Conservation (phyloP, 495 filamentous ascomycete genomes). For the Clohesyomyces aquaticus region DNA sequence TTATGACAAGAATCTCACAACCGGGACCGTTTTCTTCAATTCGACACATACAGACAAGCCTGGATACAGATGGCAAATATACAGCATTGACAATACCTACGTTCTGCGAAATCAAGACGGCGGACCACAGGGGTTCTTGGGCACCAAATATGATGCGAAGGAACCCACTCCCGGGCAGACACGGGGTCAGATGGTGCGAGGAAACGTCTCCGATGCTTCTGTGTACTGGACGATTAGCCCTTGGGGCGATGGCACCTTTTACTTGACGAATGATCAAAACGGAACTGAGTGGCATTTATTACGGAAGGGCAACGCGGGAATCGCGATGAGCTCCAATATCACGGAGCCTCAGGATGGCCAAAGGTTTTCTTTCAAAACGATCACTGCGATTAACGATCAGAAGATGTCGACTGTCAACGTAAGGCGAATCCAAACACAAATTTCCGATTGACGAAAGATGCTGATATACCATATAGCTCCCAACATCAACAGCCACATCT, state of each 20-base stretch:
- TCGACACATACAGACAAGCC: neutral
- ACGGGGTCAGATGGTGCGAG: conserved; percentile 4
- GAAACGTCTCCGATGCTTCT: conserved; percentile 15
- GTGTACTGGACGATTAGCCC: conserved; percentile 28
- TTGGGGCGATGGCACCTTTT: conserved; percentile 35
- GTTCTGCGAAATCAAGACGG: conserved; percentile 25
- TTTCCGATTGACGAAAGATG: no score
- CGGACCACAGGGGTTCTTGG: conserved; percentile 22
- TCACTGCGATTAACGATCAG: conserved; percentile 6
- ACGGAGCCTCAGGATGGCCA: conserved; percentile 13
- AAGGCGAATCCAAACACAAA: no score
- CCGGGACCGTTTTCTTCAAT: conserved; percentile 20
- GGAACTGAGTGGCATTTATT: conserved; percentile 28
- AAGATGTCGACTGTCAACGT: conserved; percentile 24
- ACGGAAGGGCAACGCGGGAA: conserved; percentile 2
- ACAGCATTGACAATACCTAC: conserved; percentile 19
- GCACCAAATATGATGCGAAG: conserved; percentile 1
- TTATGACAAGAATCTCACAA: conserved; percentile 2
- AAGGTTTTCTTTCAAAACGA: conserved; percentile 19
- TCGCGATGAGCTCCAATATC: conserved; percentile 25
- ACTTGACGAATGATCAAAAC: conserved; percentile 25
- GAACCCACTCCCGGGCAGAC: conserved; percentile 23
- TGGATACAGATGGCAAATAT: conserved; percentile 29
- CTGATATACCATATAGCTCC: neutral
- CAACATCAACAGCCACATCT: neutral